Conservation (phyloP, 768 basidiomycete species). For the Aureoboletus auriporus region DNA sequence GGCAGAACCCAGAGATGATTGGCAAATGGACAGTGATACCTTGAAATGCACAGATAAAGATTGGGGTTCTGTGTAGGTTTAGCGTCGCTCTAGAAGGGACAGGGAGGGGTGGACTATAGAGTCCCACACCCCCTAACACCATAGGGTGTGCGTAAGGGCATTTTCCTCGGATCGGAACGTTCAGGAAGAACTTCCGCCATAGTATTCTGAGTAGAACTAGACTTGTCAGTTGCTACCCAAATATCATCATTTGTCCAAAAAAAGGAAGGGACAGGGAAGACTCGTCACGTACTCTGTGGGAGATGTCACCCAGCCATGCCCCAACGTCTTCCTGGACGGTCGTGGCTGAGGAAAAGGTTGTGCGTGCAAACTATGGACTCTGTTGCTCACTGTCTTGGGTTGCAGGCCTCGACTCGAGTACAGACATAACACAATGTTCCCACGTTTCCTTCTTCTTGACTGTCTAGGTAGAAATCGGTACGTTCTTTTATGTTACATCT, state of each 20-base stretch:
- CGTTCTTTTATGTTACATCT: too few species aligned
- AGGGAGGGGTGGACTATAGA: too few species aligned
- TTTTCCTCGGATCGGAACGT: too few species aligned
- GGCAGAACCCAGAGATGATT: not conserved
- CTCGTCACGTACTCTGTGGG: slow-evolving; percentile 57
- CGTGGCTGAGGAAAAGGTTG: slow-evolving; percentile 32
- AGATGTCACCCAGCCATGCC: slow-evolving; percentile 57
- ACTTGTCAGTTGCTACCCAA: too few species aligned
- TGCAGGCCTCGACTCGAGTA: slow-evolving; percentile 30
- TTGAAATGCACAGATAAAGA: slow-evolving; percentile 72
- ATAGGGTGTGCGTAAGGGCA: too few species aligned
- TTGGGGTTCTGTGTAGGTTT: slow-evolving; percentile 53
- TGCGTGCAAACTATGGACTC: not conserved
- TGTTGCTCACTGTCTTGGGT: slow-evolving; percentile 28
- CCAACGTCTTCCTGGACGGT: slow-evolving; percentile 55
- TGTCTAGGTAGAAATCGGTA: too few species aligned
- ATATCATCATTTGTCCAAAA: too few species aligned
- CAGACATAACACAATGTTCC: slow-evolving; percentile 10
- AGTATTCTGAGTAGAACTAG: too few species aligned
- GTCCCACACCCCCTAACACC: too few species aligned
- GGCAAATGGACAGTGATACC: slow-evolving; percentile 32
- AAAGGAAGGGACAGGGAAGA: not conserved
- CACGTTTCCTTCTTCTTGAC: too few species aligned
- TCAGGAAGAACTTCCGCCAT: too few species aligned
- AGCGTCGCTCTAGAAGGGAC: slow-evolving; percentile 1